Conservation (phyloP, 1,139 yeast species). For the Debaryomycetaceae sp. region DNA sequence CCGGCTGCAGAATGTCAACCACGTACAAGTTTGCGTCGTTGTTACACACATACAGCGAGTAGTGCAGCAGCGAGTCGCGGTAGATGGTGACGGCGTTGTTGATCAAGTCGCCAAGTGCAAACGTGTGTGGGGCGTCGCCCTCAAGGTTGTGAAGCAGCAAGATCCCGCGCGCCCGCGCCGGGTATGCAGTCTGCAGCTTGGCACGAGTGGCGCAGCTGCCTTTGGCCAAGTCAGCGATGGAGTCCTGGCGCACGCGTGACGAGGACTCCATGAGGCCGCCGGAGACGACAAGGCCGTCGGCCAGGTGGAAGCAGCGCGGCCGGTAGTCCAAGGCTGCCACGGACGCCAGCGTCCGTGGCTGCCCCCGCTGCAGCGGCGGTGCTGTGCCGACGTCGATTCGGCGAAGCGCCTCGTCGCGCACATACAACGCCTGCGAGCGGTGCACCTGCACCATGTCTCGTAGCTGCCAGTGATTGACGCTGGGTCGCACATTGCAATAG, state of each 20-base stretch:
- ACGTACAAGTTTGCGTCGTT: constrained; percentile 72
- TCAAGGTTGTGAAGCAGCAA: constrained; percentile 53
- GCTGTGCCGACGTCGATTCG: constrained; percentile 23
- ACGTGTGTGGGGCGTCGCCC: constrained; percentile 43
- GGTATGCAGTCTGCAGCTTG: constrained; percentile 13
- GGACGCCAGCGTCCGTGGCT: constrained; percentile 14
- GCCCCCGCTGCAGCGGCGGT: neutral
- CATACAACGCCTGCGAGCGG: constrained; percentile 25
- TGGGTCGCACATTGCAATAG: constrained; percentile 26
- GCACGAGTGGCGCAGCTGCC: too few relatives aligned
- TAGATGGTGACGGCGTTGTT: constrained; percentile 74
- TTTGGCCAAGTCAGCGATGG: constrained; percentile 11
- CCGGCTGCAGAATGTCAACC: constrained; percentile 48
- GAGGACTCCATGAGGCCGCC: constrained; percentile 56
- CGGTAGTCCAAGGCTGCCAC: constrained; percentile 47
- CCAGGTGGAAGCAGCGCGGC: constrained; percentile 68
- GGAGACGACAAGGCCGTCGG: constrained; percentile 51
- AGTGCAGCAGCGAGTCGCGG: constrained; percentile 33
- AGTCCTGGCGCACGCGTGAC: neutral
- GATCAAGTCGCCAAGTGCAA: constrained; percentile 71
- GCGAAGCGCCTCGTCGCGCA: constrained; percentile 30
- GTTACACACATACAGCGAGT: constrained; percentile 68
- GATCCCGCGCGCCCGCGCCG: constrained; percentile 44
- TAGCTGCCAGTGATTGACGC: constrained; percentile 79
- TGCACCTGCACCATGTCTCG: constrained; percentile 64